Conservation (phyloP, 2,329 filamentous ascomycete genomes). For the Phyllosticta citrichinensis region DNA sequence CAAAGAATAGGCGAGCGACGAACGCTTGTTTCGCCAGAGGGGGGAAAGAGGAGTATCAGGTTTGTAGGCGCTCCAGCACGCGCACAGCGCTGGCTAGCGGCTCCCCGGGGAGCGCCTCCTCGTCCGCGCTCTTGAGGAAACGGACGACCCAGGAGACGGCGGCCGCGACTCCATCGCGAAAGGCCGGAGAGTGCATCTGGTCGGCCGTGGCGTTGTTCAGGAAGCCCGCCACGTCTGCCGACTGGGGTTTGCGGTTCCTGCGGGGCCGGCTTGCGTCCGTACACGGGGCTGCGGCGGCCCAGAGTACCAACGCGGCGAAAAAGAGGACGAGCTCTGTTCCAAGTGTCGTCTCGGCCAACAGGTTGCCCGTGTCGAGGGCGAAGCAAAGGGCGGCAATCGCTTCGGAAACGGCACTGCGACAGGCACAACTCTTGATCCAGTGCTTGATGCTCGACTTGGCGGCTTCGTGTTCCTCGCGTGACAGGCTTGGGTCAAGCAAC, state of each 20-base stretch:
- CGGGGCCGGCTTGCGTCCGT: not conserved
- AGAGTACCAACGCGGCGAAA: slow-evolving; percentile 25
- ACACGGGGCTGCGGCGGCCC: slow-evolving; percentile 15
- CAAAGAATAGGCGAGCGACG: not conserved
- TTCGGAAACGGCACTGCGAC: slow-evolving; percentile 16
- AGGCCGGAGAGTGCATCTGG: not conserved
- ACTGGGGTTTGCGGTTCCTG: not conserved
- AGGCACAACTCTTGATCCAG: slow-evolving; percentile 27
- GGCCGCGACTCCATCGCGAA: not conserved
- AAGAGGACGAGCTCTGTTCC: slow-evolving; percentile 27
- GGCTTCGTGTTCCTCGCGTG: slow-evolving; percentile 15
- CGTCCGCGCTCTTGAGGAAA: not conserved
- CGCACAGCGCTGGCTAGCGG: not conserved
- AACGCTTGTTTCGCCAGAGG: not conserved
- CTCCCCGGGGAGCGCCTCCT: not conserved
- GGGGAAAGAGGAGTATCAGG: not conserved
- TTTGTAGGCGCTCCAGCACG: not conserved
- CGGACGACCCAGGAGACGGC: not conserved
- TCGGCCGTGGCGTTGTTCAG: not conserved
- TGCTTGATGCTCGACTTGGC: slow-evolving; percentile 24
- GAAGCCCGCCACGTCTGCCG: not conserved
- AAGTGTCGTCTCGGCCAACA: slow-evolving; percentile 18
- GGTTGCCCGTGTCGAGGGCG: slow-evolving; percentile 19
- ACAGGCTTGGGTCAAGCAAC: slow-evolving; percentile 34
- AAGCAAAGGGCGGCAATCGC: slow-evolving; percentile 21